Evolutionary conservation across 805 yeast genomes (phyloP).

Genomic region (Kregervanrija pseudodelftensis): DNA sequence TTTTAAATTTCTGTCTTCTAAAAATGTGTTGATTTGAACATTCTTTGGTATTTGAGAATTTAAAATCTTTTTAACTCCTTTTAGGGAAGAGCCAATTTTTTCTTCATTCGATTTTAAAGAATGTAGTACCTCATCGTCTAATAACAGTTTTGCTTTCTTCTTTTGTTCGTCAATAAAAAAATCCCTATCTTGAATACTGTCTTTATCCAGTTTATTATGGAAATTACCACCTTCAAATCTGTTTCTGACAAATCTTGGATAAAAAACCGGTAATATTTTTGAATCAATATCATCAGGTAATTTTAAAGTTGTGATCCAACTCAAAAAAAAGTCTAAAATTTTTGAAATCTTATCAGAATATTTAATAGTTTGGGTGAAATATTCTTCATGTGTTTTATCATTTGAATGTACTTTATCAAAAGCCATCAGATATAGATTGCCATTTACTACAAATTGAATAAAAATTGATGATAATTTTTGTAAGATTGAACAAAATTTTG

Average conservation of each 20-base stretch:
- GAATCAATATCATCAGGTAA: constrained; percentile 7
- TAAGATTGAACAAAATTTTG: constrained; percentile 40
- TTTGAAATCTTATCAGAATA: neutral
- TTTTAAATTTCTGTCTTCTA: constrained; percentile 41
- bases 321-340: neutral
- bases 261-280: constrained; percentile 48
- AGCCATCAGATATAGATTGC: constrained; percentile 46
- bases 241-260: constrained; percentile 61
- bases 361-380: neutral
- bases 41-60: constrained; percentile 30
- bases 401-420: neutral
- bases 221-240: constrained; percentile 76
- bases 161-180: constrained; percentile 21
- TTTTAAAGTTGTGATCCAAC: neutral
- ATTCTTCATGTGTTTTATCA: neutral
- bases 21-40: constrained; percentile 15
- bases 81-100: constrained; percentile 32
- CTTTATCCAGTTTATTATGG: constrained; percentile 55
- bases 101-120: constrained; percentile 30
- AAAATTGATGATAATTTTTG: constrained; percentile 47
- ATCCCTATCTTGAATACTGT: constrained; percentile 21
- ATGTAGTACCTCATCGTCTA: constrained; percentile 42
- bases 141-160: constrained; percentile 31
- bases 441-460: constrained; percentile 59
- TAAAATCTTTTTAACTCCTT: constrained; percentile 36